Percentiles rank a stretch among this genome's conserved stretches.
Conservation (phyloP, 192 early-diverging fungal species). For the Backusella circina region DNA sequence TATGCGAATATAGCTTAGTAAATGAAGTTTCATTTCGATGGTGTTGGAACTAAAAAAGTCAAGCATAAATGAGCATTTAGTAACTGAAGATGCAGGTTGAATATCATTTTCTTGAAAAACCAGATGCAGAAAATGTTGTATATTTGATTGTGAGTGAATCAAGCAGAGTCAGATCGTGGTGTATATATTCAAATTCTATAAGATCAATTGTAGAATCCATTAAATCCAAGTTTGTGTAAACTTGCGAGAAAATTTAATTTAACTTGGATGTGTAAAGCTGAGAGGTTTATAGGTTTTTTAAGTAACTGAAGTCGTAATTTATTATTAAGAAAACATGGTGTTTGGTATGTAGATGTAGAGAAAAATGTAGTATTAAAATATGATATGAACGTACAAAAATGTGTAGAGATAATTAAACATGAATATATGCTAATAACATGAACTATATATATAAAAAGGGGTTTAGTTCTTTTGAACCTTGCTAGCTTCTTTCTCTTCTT, state of each 20-base stretch:
- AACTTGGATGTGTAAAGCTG: too few relatives aligned
- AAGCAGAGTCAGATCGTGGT: neutral
- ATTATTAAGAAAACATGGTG: neutral
- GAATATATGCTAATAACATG: constrained; percentile 1
- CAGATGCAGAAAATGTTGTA: neutral
- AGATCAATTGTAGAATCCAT: too few relatives aligned
- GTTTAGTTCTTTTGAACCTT: neutral
- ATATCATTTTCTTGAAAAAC: neutral
- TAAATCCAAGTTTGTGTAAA: too few relatives aligned
- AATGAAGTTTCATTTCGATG: too few relatives aligned
- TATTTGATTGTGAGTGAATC: neutral
- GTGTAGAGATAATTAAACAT: neutral
- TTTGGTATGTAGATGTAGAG: neutral
- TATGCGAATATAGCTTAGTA: too few relatives aligned
- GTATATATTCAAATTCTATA: too few relatives aligned
- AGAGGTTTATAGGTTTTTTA: too few relatives aligned
- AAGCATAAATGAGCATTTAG: neutral
- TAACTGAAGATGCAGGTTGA: neutral
- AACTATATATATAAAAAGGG: neutral
- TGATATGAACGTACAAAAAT: neutral
- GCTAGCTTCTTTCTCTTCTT: neutral
- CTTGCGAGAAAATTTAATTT: neutral
- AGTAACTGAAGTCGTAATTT: neutral
- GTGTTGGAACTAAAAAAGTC: too few relatives aligned
- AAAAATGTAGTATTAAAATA: neutral